Base-by-base conservation (phyloP, 2,329 filamentous ascomycete genomes). In the Achaetomium macrosporum region DNA sequence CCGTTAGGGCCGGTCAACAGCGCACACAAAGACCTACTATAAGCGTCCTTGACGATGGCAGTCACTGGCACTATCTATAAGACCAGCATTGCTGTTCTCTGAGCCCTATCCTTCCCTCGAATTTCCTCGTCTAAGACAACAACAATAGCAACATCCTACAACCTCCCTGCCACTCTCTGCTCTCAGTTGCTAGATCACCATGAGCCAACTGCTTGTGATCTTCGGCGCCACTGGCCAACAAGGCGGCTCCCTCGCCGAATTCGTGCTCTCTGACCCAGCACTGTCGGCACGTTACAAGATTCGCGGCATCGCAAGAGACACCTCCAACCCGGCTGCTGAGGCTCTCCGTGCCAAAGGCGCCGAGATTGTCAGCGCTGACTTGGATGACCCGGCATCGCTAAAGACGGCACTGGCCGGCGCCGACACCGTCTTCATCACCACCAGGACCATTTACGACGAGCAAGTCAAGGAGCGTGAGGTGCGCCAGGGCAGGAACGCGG, bases 281-380 rank as follows among this genome's bases (percentile, higher is more conserved):
- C 53, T 64, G 19, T 53, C 58, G 10, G 33, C 54, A 6, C 42
- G 57, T 15, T 65, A 52, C 51, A 42, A 47, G 5, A 48, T 66
- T 47, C 75, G 79, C 30, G 79, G 70, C 43, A 66, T 83, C 16
- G 79, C 78, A 1, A 74, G 79, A 42, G 65, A 77, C 41, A 16
- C 53, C 4, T 20, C 29, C 8, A 9, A 29, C 7, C 40, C 50
- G 1, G 33, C 50, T n/a, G 50, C 45, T 12, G 20, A 31, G n/a
- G 44, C 50, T 7, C 50, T 53, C 17, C 39, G 31, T 10, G 31
- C 25, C 20, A 30, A 69, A 30, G 77, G 76, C n/a, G 71, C 76
- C 1, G 71, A 80, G 44, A 64, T 80, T 25, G 68, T 74, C 31
- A 6, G 13, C 1, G 57, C 7, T 44, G 55, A 60, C 42, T n/a